Evolutionary conservation across 2,329 filamentous ascomycete genomes (phyloP), one percentile per base, ranked within the genome.

Genomic region (Colletotrichum lentis): DNA sequence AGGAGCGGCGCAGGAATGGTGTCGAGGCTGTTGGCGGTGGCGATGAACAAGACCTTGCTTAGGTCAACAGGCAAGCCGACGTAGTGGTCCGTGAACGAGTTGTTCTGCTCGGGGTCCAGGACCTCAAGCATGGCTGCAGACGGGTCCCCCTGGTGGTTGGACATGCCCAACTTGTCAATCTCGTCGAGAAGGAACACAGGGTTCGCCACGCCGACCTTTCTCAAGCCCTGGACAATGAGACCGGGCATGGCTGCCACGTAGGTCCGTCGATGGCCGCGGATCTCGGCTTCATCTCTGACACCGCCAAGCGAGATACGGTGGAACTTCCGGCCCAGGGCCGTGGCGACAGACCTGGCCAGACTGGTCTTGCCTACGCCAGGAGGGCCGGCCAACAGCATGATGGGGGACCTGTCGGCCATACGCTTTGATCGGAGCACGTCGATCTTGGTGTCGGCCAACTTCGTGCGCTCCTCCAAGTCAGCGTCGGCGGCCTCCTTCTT

Each of bases 211-310:
- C 94, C 95, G 39, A 96, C 95, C 81, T 98, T 99, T 81, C 96
- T 94, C 63, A 99, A 78, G 0, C 95, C 96, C 77, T 94, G 94
- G 37, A 98, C 94, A 67, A 99, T 91, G 63, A 98, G 84, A 62
- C 96, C 96, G 11, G 96, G 96, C 95, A 99, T 97, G n/a, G 96
- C 96, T 24, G 96, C 96, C 67, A 99, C 96, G 76, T 99, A 99
- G 0, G 96, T 99, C 73, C 96, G 87, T 64, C 96, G 88, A 79
- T 99, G 96, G 11, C 96, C 96, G 68, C 96, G 88, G 69, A 99
- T 98, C 80, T 99, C 96, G 18, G 96, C 96, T 78, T 99, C 96
- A 74, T 99, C 96, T 62, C 96, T 86, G 3, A 99, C 95, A 73
- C 96, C 96, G 69, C 96, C 96, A 4, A 99, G 89, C 3, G 96